Percentiles rank a stretch among this genome's conserved stretches.
These are phyloP conservation scores for Cymodocea nodosa DNA, from an alignment of 116 monocot genomes.

Conservation along the genomic window DNA sequence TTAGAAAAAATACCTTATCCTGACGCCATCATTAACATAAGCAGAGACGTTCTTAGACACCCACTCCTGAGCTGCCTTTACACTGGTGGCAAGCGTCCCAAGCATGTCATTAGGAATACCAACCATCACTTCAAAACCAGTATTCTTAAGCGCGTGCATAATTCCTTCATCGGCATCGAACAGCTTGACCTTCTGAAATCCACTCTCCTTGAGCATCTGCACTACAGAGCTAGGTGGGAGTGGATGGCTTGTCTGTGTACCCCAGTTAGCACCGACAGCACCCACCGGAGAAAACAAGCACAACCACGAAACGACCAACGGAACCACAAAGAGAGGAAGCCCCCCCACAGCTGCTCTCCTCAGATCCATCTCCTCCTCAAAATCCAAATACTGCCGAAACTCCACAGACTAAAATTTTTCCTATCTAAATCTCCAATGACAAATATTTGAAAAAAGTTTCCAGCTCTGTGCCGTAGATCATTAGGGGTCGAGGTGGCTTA, in stretches of 20 bases:
- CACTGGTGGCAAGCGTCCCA: conserved; percentile 14
- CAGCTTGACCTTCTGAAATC: conserved; percentile 51
- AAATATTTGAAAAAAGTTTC: too few relatives aligned
- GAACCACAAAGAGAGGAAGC: background rate
- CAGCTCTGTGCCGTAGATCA: too few relatives aligned
- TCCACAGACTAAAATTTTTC: too few relatives aligned
- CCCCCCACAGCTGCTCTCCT: background rate
- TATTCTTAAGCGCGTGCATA: conserved; percentile 32
- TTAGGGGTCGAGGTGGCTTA: too few relatives aligned
- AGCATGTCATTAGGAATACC: conserved; percentile 63
- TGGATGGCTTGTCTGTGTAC: conserved; percentile 56
- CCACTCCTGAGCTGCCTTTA: conserved; percentile 34
- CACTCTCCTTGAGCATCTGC: conserved; percentile 42
- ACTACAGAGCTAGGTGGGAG: conserved; percentile 29
- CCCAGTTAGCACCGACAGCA: conserved; percentile 57
- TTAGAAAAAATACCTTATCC: conserved; percentile 9
- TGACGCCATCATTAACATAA: conserved; percentile 31
- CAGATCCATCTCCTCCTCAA: background rate
- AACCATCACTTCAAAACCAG: conserved; percentile 57
- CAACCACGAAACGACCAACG: conserved; percentile 9
- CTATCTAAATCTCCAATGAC: too few relatives aligned
- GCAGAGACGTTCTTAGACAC: conserved; percentile 43
- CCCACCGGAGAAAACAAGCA: conserved; percentile 14
- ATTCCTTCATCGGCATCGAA: conserved; percentile 44
- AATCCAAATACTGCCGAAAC: too few relatives aligned